These are phyloP conservation scores for Lycium barbarum DNA, from an alignment of 257 asterid genomes.

Conservation along the genomic window DNA sequence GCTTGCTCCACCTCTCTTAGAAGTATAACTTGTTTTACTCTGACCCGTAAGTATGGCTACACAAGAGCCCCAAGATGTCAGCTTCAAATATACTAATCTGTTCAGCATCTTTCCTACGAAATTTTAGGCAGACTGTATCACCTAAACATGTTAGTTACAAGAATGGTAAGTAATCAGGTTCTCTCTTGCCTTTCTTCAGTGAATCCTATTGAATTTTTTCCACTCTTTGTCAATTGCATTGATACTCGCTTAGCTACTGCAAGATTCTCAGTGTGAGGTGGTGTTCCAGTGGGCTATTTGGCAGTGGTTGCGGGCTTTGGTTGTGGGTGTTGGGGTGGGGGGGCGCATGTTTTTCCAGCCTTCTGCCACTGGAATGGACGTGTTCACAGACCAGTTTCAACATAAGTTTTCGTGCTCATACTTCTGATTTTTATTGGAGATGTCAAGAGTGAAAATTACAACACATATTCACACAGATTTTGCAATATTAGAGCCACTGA, in stretches of 20 bases:
- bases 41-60: not conserved
- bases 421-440: not conserved
- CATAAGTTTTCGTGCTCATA: not conserved
- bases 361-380: not conserved
- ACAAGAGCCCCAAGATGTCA: not conserved
- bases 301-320: not conserved
- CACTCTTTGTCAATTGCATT: not conserved
- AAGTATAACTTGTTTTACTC: not conserved
- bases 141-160: not conserved
- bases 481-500: not conserved
- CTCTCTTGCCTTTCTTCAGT: not conserved
- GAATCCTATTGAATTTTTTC: not conserved
- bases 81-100: constrained; percentile 15
- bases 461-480: not conserved
- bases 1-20: not conserved
- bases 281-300: not conserved
- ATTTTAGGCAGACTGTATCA: not conserved
- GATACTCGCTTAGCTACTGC: not conserved
- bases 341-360: not conserved
- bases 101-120: not conserved
- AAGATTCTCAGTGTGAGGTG: not conserved
- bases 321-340: too few relatives aligned
- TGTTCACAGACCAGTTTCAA: not conserved
- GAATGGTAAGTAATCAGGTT: not conserved
- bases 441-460: not conserved